phyloP scores from a whole-genome alignment of 371 early-diverging fungal genomes.

The Lichtheimia ramosa region DNA sequence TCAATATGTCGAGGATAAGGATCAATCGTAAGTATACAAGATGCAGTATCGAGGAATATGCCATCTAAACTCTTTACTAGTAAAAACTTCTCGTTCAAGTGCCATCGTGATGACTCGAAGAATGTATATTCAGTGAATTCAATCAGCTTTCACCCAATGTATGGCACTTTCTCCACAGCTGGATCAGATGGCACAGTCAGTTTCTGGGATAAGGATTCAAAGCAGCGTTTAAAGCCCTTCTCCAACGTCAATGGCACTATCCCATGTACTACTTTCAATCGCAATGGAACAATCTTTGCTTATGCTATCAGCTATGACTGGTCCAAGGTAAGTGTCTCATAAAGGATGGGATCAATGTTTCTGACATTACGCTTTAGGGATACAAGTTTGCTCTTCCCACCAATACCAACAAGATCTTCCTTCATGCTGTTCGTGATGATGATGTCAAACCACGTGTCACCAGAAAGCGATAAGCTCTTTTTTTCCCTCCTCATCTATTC shows the following conservation, averaged over 20 bases:
- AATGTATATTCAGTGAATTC: conserved; percentile 83
- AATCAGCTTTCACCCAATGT: conserved; percentile 83
- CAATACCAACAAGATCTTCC: conserved; percentile 61
- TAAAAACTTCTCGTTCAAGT: conserved; percentile 90
- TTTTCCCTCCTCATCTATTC: too few species aligned
- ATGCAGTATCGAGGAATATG: neutral
- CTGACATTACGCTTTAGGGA: conserved; percentile 29
- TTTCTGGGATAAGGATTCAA: conserved; percentile 96
- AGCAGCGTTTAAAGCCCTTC: conserved; percentile 80
- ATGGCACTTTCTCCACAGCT: conserved; percentile 90
- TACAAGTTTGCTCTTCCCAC: conserved; percentile 51
- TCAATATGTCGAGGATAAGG: conserved; percentile 86
- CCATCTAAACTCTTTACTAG: conserved; percentile 23
- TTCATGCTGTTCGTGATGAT: conserved; percentile 77
- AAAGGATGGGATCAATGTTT: neutral
- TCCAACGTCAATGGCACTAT: conserved; percentile 67
- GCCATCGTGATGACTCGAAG: conserved; percentile 82
- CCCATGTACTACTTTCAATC: conserved; percentile 80
- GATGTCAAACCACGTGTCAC: conserved; percentile 75
- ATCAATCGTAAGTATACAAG: conserved; percentile 55
- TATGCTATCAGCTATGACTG: conserved; percentile 97
- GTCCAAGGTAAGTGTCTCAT: conserved; percentile 74
- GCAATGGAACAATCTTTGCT: conserved; percentile 88
- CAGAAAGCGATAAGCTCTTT: conserved; percentile 50
- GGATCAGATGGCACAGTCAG: conserved; percentile 92